Conservation (phyloP, 176 grass and related monocot species). For the Eleusine coracana region DNA sequence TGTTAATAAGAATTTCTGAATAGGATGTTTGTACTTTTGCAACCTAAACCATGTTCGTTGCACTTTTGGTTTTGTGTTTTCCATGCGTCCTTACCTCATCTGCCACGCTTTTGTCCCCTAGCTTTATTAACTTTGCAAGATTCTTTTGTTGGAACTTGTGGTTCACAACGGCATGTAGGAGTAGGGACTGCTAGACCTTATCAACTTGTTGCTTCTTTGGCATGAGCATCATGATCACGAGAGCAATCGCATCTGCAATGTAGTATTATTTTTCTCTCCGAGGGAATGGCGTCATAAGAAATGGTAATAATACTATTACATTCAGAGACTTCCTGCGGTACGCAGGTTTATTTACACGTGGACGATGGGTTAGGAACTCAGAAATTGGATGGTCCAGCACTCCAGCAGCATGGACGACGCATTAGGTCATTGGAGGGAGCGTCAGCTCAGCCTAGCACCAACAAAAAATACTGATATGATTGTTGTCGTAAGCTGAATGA, state of each 20-base stretch:
- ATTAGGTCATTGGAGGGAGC: neutral
- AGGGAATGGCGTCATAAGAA: neutral
- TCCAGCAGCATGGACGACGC: neutral
- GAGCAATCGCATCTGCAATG: conserved; percentile 12
- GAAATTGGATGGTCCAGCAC: neutral
- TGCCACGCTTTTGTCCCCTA: conserved; percentile 45
- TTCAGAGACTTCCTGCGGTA: neutral
- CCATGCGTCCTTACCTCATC: conserved; percentile 39
- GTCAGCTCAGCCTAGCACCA: too few species aligned
- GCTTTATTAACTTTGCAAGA: conserved; percentile 53
- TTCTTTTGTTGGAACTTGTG: conserved; percentile 60
- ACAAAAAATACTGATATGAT: neutral
- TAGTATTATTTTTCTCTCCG: neutral
- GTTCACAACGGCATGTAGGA: conserved; percentile 38
- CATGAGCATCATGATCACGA: conserved; percentile 25
- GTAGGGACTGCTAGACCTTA: conserved; percentile 36
- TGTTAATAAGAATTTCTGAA: conserved; percentile 40
- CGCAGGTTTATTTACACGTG: neutral
- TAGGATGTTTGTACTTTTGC: conserved; percentile 33
- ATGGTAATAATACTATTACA: neutral
- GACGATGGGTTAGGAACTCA: neutral
- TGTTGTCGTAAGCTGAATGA: neutral
- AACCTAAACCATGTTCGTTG: conserved; percentile 22
- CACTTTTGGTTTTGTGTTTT: conserved; percentile 43
- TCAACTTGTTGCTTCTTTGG: neutral